These are phyloP conservation scores for Salvia rosmarinus DNA, from an alignment of 257 asterid genomes.

Conservation along the genomic window DNA sequence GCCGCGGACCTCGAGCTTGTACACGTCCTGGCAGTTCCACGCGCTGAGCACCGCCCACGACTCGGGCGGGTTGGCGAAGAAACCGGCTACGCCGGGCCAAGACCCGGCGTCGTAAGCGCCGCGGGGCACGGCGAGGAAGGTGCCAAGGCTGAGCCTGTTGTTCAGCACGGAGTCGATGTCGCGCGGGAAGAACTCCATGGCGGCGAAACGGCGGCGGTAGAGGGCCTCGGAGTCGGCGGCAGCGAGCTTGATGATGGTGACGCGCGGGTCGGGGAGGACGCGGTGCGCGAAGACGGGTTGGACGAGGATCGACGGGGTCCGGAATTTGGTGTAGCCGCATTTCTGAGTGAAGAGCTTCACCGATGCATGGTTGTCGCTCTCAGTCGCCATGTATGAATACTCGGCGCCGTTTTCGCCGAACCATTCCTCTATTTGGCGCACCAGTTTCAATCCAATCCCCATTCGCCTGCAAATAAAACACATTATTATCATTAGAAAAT, in stretches of 20 bases:
- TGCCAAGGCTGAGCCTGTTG: slow-evolving; percentile 67
- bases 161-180: slow-evolving; percentile 72
- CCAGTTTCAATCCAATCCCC: slow-evolving; percentile 80
- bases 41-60: slow-evolving; percentile 88
- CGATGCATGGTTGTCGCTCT: slow-evolving; percentile 85
- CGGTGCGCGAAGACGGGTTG: slow-evolving; percentile 86
- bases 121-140: slow-evolving; percentile 64
- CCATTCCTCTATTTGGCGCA: slow-evolving; percentile 69
- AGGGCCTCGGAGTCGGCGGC: slow-evolving; percentile 62
- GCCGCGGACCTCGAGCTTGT: slow-evolving; percentile 79
- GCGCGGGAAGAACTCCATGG: slow-evolving; percentile 82
- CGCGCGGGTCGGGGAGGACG: slow-evolving; percentile 33
- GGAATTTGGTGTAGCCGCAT: slow-evolving; percentile 80
- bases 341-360: slow-evolving; percentile 68
- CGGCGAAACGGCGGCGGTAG: slow-evolving; percentile 67
- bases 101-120: slow-evolving; percentile 37
- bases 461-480: slow-evolving; percentile 54
- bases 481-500: no score
- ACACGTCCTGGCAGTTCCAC: slow-evolving; percentile 85
- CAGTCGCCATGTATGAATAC: slow-evolving; percentile 86
- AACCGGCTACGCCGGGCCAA: slow-evolving; percentile 60
- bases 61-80: slow-evolving; percentile 59
- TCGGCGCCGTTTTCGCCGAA: slow-evolving; percentile 74
- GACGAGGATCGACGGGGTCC: slow-evolving; percentile 75
- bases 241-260: slow-evolving; percentile 52